These are phyloP conservation scores for Heterococcus sp. DNA, from an alignment of 108 stramenopile species.

Conservation along the genomic window DNA sequence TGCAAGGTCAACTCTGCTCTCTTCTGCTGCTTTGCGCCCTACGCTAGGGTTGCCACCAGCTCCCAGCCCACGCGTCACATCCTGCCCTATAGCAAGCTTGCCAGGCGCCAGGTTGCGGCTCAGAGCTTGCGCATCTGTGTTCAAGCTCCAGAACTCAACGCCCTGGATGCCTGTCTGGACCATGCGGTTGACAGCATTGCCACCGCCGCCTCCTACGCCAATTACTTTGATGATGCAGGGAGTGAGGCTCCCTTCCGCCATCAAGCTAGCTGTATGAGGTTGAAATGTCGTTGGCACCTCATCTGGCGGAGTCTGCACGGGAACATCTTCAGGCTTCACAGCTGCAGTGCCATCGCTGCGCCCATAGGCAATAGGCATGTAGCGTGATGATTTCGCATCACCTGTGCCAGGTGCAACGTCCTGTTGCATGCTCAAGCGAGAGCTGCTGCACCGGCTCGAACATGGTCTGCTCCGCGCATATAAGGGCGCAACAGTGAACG, in stretches of 20 bases:
- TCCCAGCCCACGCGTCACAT: conserved; percentile 80
- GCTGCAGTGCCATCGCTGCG: too few relatives aligned
- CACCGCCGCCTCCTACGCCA: conserved; percentile 71
- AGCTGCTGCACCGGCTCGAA: too few relatives aligned
- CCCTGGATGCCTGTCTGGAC: conserved; percentile 75
- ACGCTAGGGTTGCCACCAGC: conserved; percentile 82
- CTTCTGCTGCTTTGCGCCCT: conserved; percentile 75
- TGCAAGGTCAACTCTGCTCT: conserved; percentile 70
- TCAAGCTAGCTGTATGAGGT: conserved; percentile 4
- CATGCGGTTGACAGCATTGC: conserved; percentile 67
- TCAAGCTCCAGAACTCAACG: conserved; percentile 83
- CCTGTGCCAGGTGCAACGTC: too few relatives aligned
- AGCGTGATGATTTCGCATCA: too few relatives aligned
- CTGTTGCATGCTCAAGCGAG: too few relatives aligned
- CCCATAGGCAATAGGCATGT: too few relatives aligned
- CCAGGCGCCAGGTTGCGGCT: conserved; percentile 4
- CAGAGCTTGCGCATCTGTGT: conserved; percentile 69
- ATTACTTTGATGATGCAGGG: conserved; percentile 61
- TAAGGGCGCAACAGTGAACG: too few relatives aligned
- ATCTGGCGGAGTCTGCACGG: not conserved
- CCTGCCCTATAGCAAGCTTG: conserved; percentile 69
- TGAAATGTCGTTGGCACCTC: conserved; percentile 26
- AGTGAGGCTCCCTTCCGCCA: too few relatives aligned
- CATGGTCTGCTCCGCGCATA: too few relatives aligned
- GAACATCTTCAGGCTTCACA: not conserved